These are phyloP conservation scores for Dalechampia spathulata DNA, from an alignment of 441 rosid genomes.

Conservation along the genomic window DNA sequence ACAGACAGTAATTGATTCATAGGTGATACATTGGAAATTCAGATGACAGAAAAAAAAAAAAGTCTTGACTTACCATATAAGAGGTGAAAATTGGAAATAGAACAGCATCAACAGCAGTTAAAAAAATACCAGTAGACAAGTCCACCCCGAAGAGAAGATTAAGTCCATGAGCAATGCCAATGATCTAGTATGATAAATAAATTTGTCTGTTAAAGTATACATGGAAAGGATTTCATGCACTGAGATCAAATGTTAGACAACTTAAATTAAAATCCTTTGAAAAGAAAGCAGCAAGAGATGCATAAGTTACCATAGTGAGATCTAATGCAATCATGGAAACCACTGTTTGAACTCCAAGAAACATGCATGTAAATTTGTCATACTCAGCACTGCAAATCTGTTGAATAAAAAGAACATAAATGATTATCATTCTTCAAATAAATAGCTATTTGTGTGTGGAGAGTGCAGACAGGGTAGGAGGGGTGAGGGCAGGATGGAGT, in stretches of 20 bases:
- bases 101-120: slow-evolving; percentile 82
- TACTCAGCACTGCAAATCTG: slow-evolving; percentile 90
- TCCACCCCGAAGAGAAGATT: slow-evolving; percentile 84
- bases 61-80: slow-evolving; percentile 51
- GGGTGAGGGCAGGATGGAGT: background rate
- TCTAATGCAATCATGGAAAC: slow-evolving; percentile 72
- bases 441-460: background rate
- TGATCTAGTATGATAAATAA: slow-evolving; percentile 63
- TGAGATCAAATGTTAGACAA: no score
- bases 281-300: background rate
- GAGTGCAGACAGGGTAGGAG: no score
- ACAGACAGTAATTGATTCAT: slow-evolving; percentile 7
- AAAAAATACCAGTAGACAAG: slow-evolving; percentile 68
- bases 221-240: no score
- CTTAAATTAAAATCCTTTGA: no score
- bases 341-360: slow-evolving; percentile 80
- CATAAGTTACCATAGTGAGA: slow-evolving; percentile 64
- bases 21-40: slow-evolving; percentile 4
- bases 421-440: slow-evolving; percentile 6
- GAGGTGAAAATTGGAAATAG: slow-evolving; percentile 70
- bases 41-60: slow-evolving; percentile 7
- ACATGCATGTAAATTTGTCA: slow-evolving; percentile 60
- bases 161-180: slow-evolving; percentile 90
- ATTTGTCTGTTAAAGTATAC: no score
- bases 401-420: slow-evolving; percentile 7